Base-by-base conservation (phyloP, 1,284 basidiomycete genomes). In the Mrakiaceae sp. region DNA sequence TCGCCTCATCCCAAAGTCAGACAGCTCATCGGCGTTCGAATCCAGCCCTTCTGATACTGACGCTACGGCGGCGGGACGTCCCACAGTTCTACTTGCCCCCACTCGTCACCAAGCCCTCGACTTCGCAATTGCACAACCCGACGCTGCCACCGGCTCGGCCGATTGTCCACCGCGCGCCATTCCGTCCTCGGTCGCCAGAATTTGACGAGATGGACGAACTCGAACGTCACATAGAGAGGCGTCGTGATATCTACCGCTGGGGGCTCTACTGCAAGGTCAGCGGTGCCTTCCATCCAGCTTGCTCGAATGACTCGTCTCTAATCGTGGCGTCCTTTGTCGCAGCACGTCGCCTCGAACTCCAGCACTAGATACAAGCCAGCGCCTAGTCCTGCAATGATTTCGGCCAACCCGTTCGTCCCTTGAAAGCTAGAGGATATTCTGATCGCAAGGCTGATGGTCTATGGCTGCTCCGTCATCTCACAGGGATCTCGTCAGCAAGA, bases 301-400 rank as follows among this genome's bases (percentile, higher is more conserved):
- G 10, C 11, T 50, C 44, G 48, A 43, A 8, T 7, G 11, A 55
- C 49, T 60, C 53, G 47, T 53, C 50, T n/a, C 53, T 58, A 14
- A 50, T 27, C 11, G 42, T 65, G 16, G 44, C 63, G 51, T 66
- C 58, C 50, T 47, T 9, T 42, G 16, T 43, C 48, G 5, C 44
- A 92, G 88, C 90, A 95, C 72, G 83, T 93, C 63, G 89, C 88
- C 4, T 88, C 88, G 16, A 95, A 94, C 72, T 74, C 82, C 0
- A 85, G 82, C 71, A 92, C 90, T 3, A 83, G 86, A 58, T 93
- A 87, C 74, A 83, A 84, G 10, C 87, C 89, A 16, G 88, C 84
- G 70, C 90, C 90, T 6, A 85, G 84, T 0, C 89, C 90, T 1
- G 75, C 84, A 2, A 87, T 90, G 71, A 89, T 93, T 69, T 68